Evolutionary conservation across 1,284 basidiomycete species (phyloP).

Genomic region (Inonotus hispidus): DNA sequence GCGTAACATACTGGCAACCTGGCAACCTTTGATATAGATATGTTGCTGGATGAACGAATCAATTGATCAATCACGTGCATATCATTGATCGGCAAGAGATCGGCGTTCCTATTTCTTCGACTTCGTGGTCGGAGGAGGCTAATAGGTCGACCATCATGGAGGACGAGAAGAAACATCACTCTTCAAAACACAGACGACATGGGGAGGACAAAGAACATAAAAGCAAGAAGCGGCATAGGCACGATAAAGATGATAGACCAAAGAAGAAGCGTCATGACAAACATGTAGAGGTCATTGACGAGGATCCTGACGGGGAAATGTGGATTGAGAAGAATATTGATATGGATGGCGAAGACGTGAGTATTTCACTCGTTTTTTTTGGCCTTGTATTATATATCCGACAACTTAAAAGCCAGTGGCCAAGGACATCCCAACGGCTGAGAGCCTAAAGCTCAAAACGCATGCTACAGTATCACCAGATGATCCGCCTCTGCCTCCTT

Average conservation of each 20-base stretch:
- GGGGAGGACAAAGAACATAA: conserved; percentile 34
- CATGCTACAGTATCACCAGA: conserved; percentile 40
- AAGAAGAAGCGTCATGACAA: conserved; percentile 33
- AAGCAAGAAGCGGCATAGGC: conserved; percentile 47
- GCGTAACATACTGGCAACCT: background rate
- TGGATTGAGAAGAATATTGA: conserved; percentile 88
- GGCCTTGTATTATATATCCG: conserved; percentile 3
- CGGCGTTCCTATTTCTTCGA: background rate
- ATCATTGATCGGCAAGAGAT: background rate
- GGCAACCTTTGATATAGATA: no score
- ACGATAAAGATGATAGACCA: conserved; percentile 33
- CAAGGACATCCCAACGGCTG: conserved; percentile 73
- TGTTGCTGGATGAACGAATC: no score
- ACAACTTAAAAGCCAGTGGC: conserved; percentile 46
- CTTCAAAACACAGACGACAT: conserved; percentile 32
- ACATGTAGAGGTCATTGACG: conserved; percentile 52
- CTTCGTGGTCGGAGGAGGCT: background rate
- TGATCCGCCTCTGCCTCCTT: conserved; percentile 42
- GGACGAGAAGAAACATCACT: conserved; percentile 4
- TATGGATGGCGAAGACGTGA: conserved; percentile 66
- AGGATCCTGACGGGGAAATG: conserved; percentile 64
- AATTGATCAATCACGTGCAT: background rate
- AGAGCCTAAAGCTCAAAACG: conserved; percentile 65
- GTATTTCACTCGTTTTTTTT: conserved; percentile 27
- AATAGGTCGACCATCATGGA: conserved; percentile 1